Evolutionary conservation across 768 basidiomycete genomes (phyloP).

Genomic region (Termitomyces titanicus): DNA sequence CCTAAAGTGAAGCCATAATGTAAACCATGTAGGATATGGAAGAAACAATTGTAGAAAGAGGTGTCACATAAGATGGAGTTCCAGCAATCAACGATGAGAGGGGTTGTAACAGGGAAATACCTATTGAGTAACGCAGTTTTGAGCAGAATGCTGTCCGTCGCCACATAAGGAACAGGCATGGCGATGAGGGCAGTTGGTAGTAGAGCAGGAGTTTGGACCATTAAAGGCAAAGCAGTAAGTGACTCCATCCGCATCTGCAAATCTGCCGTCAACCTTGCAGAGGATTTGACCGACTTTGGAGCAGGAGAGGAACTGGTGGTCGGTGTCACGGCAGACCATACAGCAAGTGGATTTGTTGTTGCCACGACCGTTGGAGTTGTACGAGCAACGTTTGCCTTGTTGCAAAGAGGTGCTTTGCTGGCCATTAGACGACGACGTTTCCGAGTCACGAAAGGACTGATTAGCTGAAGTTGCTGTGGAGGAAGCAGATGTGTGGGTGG

Average conservation of each 20-base stretch:
- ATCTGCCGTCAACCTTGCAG: background rate
- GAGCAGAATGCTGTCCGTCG: background rate
- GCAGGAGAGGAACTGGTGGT: background rate
- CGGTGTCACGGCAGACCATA: background rate
- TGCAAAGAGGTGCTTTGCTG: too few species aligned
- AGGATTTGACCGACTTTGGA: background rate
- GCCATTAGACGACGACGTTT: background rate
- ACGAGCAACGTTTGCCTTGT: too few species aligned
- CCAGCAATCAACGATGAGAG: background rate
- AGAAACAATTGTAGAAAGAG: too few species aligned
- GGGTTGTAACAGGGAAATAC: background rate
- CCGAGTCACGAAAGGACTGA: background rate
- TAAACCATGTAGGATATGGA: too few species aligned
- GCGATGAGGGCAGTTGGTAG: background rate
- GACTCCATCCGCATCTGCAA: background rate
- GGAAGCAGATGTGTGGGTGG: too few species aligned
- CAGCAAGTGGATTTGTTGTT: background rate
- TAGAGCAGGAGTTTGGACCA: background rate
- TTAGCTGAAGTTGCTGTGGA: background rate
- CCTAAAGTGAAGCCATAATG: too few species aligned
- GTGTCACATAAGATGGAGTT: too few species aligned
- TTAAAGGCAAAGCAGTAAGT: too few species aligned
- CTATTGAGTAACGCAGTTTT: background rate
- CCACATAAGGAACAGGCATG: background rate
- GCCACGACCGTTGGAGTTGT: background rate